Evolutionary conservation across 352 stramenopile genomes (phyloP), one percentile per base, ranked within the genome.

Genomic region (Phytophthora cryptogea): DNA sequence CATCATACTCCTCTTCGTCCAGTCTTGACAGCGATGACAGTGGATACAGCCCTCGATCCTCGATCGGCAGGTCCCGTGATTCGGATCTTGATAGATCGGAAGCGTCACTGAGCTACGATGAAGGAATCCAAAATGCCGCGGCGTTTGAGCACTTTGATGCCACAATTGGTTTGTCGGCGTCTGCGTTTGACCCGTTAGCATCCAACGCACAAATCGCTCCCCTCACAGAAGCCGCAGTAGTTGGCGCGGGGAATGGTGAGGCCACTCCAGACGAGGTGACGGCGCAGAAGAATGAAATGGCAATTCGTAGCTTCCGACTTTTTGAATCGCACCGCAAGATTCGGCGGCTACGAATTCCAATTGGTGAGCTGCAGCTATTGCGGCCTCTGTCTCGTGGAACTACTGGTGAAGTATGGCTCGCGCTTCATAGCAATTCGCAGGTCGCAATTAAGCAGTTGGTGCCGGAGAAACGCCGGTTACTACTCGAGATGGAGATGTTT

Each of bases 371-470:
- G 10, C 72, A 89, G 47, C 69, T 89, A 1, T 50, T 81, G 32
- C 66, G 76, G 11, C 42, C 73, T 42, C 59, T 94, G 3, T 83
- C 82, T 0, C 68, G 69, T 1, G 82, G 85, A 1, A 60, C 70
- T 3, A 88, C 72, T 14, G 82, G 82, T 7, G 85, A 92, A 45
- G 76, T 94, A 1, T 92, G 85, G 85, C 74, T 89, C 7, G 83
- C 82, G n/a, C 73, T 72, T 10, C 66, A 87, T 20, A 59, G 55
- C n/a, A 67, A 68, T 10, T 54, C 64, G 2, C 64, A 80, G 10
- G 79, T 91, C 0, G 85, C 80, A 0, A 69, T 92, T 10, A 94
- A 92, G 62, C 81, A 92, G 61, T 53, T 94, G 42, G 40, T 84
- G 13, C 59, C 73, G 8, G 62, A 68, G 37, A 85, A 88, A 43